Base-by-base conservation (phyloP, 2,329 filamentous ascomycete genomes). In the Verticillium alfalfae region DNA sequence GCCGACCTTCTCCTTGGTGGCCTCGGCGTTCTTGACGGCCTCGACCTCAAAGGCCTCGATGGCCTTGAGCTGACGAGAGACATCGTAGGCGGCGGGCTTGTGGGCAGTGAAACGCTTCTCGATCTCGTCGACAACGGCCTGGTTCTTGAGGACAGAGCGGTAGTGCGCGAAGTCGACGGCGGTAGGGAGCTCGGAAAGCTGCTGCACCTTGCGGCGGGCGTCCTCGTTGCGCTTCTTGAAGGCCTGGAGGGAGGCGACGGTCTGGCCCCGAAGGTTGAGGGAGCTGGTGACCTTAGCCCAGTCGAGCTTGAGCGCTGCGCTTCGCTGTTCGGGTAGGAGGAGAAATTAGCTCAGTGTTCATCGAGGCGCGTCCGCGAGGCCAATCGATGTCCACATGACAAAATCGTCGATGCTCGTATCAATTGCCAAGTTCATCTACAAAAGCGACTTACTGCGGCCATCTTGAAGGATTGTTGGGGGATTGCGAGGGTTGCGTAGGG, bases 181-280 rank as follows among this genome's bases (percentile, higher is more conserved):
- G 73, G 92, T 92, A 67, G 94, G 83, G 76, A 90, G 88, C 80
- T 97, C 92, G 67, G 87, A 88, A 63, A 99, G 92, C 66, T 87
- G 72, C 79, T 90, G 88, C 65, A 99, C 85, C 82, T 94, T 94
- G 84, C 95, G 94, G 81, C 94, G 93, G 76, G 92, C 94, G 78
- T 97, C 93, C 77, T 99, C 95, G 85, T 98, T 97, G 83, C 95
- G 93, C 88, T 97, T 95, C 88, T 99, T 99, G 90, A 99, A 99
- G 69, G 92, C 87, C 78, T 94, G 90, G 66, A 99, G 92, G 66
- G 94, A 90, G 72, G 89, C 82, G 70, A 92, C 93, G 70, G 95
- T 99, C 83, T 93, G 91, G 78, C 95, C 95, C 79, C 92, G 92
- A 79, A 99, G 92, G 78, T 94, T 94, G 73, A 99, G 93, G 75